Percentiles rank a stretch among this genome's conserved stretches.
Conservation (phyloP, 2,329 filamentous ascomycete species). For the Zymoseptoria crescenta region DNA sequence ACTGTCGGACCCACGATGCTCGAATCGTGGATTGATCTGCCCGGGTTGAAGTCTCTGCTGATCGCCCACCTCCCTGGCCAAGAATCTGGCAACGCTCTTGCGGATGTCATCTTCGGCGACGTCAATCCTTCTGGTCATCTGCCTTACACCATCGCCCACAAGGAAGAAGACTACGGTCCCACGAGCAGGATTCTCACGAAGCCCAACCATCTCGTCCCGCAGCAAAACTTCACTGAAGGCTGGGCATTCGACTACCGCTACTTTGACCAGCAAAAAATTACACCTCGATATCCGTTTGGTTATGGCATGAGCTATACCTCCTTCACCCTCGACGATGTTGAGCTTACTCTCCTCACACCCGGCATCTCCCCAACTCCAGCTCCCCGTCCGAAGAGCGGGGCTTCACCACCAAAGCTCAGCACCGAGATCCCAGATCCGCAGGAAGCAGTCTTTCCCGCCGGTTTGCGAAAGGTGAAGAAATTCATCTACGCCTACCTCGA, state of each 20-base stretch:
- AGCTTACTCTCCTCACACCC: slow-evolving; percentile 36
- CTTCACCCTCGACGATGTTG: slow-evolving; percentile 54
- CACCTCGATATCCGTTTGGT: slow-evolving; percentile 77
- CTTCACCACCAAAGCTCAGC: slow-evolving; percentile 49
- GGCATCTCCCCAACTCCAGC: slow-evolving; percentile 24
- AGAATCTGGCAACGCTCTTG: slow-evolving; percentile 75
- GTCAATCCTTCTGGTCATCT: slow-evolving; percentile 73
- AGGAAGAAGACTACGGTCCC: slow-evolving; percentile 66
- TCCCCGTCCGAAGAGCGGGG: slow-evolving; percentile 30
- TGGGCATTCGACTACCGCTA: slow-evolving; percentile 85
- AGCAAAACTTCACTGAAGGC: slow-evolving; percentile 76
- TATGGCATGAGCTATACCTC: slow-evolving; percentile 75
- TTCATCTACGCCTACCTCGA: slow-evolving; percentile 68
- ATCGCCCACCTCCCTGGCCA: slow-evolving; percentile 82
- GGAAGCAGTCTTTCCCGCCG: slow-evolving; percentile 54
- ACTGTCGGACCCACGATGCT: slow-evolving; percentile 75
- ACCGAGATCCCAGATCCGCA: slow-evolving; percentile 46
- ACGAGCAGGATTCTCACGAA: slow-evolving; percentile 61
- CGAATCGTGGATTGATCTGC: slow-evolving; percentile 71
- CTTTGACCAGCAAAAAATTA: slow-evolving; percentile 69
- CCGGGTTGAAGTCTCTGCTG: slow-evolving; percentile 69
- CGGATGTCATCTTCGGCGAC: slow-evolving; percentile 70
- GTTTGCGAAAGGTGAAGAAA: slow-evolving; percentile 55
- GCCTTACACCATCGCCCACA: slow-evolving; percentile 78
- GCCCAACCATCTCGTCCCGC: slow-evolving; percentile 62